These are phyloP conservation scores for Xylaria polymorpha DNA, from an alignment of 2,329 filamentous ascomycete genomes.

Conservation along the genomic window DNA sequence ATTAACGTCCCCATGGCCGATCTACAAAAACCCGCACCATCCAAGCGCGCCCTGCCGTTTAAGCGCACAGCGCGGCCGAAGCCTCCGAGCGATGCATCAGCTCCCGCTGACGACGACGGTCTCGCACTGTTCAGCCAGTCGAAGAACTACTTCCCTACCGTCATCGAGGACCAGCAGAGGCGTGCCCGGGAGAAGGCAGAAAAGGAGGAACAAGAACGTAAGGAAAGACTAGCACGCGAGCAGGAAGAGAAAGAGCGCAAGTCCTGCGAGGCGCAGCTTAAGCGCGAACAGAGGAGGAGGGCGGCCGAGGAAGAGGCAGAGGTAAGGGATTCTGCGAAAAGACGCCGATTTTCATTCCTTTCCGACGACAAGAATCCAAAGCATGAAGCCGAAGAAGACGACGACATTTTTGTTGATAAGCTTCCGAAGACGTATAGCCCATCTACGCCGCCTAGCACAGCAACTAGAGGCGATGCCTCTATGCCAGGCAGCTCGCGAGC, in stretches of 20 bases:
- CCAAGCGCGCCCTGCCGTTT: conserved; percentile 60
- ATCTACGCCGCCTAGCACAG: conserved; percentile 34
- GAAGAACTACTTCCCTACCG: conserved; percentile 60
- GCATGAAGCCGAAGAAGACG: conserved; percentile 28
- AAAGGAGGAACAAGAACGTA: conserved; percentile 45
- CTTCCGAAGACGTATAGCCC: conserved; percentile 38
- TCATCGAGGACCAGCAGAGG: conserved; percentile 55
- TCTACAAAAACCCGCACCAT: conserved; percentile 40
- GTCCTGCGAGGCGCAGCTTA: conserved; percentile 24
- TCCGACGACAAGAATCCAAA: conserved; percentile 31
- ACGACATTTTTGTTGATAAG: conserved; percentile 36
- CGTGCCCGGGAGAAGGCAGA: conserved; percentile 43
- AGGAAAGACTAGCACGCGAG: conserved; percentile 39
- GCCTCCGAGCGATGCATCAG: conserved; percentile 44
- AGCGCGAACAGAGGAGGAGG: conserved; percentile 26
- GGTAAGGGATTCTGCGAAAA: conserved; percentile 38
- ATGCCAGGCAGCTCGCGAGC: conserved; percentile 18
- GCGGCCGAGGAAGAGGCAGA: conserved; percentile 15
- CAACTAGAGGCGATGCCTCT: conserved; percentile 17
- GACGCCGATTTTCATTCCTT: conserved; percentile 36
- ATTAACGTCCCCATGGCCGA: conserved; percentile 50
- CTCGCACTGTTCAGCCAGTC: conserved; percentile 64
- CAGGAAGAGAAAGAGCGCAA: conserved; percentile 37
- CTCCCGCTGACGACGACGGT: conserved; percentile 52
- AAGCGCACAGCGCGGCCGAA: conserved; percentile 60